A percentile compares a stretch with the other conserved stretches of the same genome.
These are phyloP conservation scores for Trametes gibbosa DNA, from an alignment of 768 basidiomycete species.

Conservation along the genomic window DNA sequence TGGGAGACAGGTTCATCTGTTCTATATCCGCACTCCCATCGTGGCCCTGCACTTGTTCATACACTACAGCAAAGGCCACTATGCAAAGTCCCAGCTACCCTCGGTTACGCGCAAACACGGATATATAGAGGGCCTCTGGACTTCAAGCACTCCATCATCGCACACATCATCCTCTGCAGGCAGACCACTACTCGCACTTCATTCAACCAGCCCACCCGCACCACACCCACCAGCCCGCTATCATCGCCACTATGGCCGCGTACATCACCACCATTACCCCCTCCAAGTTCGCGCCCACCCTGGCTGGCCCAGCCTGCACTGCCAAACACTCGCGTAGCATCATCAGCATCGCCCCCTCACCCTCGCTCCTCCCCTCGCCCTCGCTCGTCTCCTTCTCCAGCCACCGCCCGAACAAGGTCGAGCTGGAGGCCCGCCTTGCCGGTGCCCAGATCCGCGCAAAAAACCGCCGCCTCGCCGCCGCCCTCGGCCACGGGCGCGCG, in stretches of 20 bases:
- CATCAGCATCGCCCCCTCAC: constrained; percentile 5
- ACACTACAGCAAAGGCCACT: too few species aligned
- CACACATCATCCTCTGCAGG: background rate
- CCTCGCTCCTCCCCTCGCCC: constrained; percentile 5
- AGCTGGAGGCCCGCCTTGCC: constrained; percentile 15
- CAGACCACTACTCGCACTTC: background rate
- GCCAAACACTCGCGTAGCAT: background rate
- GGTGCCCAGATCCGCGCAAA: constrained; percentile 11
- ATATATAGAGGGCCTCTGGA: background rate
- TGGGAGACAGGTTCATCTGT: too few species aligned
- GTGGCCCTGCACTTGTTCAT: too few species aligned
- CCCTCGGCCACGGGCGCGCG: background rate
- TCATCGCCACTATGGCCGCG: constrained; percentile 5
- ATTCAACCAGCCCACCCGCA: background rate
- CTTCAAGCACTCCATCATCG: background rate
- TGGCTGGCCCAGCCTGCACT: constrained; percentile 11
- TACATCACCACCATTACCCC: background rate
- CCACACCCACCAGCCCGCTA: background rate
- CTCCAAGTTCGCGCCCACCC: constrained; percentile 5
- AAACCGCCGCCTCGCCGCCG: constrained; percentile 1
- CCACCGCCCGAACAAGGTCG: constrained; percentile 18
- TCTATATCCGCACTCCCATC: too few species aligned
- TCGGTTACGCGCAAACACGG: background rate
- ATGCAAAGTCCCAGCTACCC: too few species aligned
- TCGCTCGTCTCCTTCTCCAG: background rate